Base-by-base conservation (phyloP, 1,284 basidiomycete genomes). In the Sutorius eximius region DNA sequence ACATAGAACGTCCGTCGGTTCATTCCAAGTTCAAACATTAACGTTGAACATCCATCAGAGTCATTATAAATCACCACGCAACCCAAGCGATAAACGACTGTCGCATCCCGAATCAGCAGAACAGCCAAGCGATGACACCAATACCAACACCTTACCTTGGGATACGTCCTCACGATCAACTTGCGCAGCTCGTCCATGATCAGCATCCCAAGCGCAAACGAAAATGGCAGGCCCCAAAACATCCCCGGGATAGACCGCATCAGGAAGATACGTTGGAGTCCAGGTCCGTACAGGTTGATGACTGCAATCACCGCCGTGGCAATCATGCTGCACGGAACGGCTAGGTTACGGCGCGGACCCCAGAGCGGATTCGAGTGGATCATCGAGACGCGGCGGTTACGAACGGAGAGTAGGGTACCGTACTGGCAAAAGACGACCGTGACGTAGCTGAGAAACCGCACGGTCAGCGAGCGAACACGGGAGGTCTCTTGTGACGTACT, bases 181-280 rank as follows among this genome's bases (percentile, higher is more conserved):
- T 77, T 77, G 53, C 76, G 63, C 24, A 69, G 37, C 56, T 77
- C 76, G 56, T 77, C 75, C 60, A 77, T 64, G 2, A 62, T 61
- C 53, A 77, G 52, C 38, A 77, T 74, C 0, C 69, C 73, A 7
- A 69, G 30, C 7, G 74, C 75, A 54, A 77, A 77, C 1, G 62
- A 55, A 49, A 77, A 74, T 0, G 75, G 75, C 32, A 75, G 59
- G 18, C 71, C 74, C 75, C 75, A 77, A 61, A 73, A 77, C 64
- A 72, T 72, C 20, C 66, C 67, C 3, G 75, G 76, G 41, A 77
- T 75, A 2, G 73, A 73, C 9, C 68, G 59, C 33, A 73, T 77
- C 30, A 10, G 1, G 20, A 58, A 58, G 18, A 59, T 38, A 1
- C 27, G 16, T 20, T 61, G 50, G 15, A 64, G 60, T 1, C 57